Conservation (phyloP, 805 yeast genomes). For the Sungouiozyma intestinalis region DNA sequence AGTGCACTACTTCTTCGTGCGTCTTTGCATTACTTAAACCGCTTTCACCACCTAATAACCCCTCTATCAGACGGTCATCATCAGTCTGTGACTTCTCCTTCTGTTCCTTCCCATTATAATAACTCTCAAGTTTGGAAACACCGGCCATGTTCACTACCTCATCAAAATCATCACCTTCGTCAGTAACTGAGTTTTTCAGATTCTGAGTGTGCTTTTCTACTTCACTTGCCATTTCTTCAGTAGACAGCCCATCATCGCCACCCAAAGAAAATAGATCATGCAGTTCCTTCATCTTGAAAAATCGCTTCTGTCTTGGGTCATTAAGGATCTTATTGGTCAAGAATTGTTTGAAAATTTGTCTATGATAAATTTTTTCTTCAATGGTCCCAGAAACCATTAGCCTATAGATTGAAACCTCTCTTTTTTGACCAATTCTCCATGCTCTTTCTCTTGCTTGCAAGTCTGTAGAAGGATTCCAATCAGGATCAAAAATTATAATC, state of each 20-base stretch:
- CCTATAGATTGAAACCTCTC: constrained; percentile 82
- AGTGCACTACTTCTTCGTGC: constrained; percentile 67
- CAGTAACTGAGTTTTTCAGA: constrained; percentile 25
- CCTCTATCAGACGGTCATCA: constrained; percentile 63
- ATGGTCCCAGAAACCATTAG: constrained; percentile 91
- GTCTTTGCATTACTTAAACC: constrained; percentile 58
- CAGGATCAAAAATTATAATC: constrained; percentile 91
- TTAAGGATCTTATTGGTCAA: constrained; percentile 85
- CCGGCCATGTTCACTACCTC: constrained; percentile 58
- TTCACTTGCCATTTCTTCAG: constrained; percentile 33
- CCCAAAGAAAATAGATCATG: constrained; percentile 84
- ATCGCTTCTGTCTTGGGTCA: constrained; percentile 89
- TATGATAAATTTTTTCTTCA: constrained; percentile 92
- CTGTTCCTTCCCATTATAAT: constrained; percentile 40
- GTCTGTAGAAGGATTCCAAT: constrained; percentile 98
- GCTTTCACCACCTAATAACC: constrained; percentile 59
- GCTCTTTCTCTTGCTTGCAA: constrained; percentile 95
- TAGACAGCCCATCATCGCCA: constrained; percentile 40
- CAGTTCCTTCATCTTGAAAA: constrained; percentile 84
- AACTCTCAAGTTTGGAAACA: constrained; percentile 61
- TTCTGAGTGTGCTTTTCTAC: constrained; percentile 50
- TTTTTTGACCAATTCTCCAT: constrained; percentile 92
- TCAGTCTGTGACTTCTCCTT: constrained; percentile 32
- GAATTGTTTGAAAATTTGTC: constrained; percentile 93
- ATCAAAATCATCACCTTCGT: constrained; percentile 54